Conservation (phyloP, 257 asterid genomes). For the Coffea canephora region DNA sequence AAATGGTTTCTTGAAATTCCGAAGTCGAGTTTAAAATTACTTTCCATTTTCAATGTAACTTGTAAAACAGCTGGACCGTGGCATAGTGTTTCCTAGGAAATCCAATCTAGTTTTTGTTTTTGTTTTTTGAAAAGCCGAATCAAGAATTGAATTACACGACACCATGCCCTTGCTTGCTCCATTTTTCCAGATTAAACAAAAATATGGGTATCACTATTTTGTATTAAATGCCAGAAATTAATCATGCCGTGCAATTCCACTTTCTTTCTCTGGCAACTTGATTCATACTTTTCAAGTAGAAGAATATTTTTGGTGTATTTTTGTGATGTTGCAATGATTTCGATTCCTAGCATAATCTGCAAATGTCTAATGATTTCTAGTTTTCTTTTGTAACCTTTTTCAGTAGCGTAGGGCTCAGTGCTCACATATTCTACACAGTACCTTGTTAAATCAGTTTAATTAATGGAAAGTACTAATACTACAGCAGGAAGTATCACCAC, state of each 20-base stretch:
- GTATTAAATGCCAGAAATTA: not conserved
- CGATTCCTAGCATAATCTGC: conserved; percentile 20
- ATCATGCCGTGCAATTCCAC: conserved; percentile 20
- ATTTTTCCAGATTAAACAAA: not conserved
- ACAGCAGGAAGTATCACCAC: conserved; percentile 98
- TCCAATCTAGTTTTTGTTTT: not conserved
- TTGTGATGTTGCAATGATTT: conserved; percentile 15
- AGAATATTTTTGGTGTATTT: not conserved
- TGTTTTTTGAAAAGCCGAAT: conserved; percentile 2
- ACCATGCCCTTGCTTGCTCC: conserved; percentile 26
- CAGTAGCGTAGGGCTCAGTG: conserved; percentile 2
- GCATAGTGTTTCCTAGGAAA: conserved; percentile 36
- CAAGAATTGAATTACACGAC: not conserved
- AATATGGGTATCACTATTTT: not conserved
- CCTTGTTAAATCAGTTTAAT: not conserved
- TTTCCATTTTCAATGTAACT: conserved; percentile 17
- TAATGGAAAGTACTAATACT: conserved; percentile 4
- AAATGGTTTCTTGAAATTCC: conserved; percentile 41
- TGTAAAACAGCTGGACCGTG: conserved; percentile 18
- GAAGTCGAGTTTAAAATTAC: conserved; percentile 18
- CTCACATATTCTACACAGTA: not conserved
- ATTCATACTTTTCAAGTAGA: not conserved
- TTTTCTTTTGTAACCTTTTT: not conserved
- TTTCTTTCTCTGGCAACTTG: not conserved
- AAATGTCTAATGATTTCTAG: not conserved